Evolutionary conservation across 2,329 filamentous ascomycete genomes (phyloP).

Genomic region (Diaporthe ampelina): DNA sequence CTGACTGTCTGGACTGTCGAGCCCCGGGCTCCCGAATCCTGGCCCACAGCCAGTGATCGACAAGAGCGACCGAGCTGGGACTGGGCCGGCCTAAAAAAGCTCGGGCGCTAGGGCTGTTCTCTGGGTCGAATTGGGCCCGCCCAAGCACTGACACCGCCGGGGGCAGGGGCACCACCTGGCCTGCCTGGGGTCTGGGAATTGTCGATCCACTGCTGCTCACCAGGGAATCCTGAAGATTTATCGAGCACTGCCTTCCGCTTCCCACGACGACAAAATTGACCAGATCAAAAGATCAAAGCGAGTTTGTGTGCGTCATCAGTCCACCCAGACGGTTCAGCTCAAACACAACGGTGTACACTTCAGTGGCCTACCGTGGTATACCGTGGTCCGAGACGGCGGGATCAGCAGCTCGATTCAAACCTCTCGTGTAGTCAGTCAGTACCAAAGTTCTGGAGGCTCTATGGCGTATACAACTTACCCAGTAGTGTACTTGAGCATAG

Average conservation of each 20-base stretch:
- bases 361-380: too few relatives aligned
- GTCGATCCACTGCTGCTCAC: constrained; percentile 2
- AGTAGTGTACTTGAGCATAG: too few relatives aligned
- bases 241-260: neutral
- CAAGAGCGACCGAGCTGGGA: constrained; percentile 21
- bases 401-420: neutral
- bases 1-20: neutral
- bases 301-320: neutral
- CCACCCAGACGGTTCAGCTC: neutral
- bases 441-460: too few relatives aligned
- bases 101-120: constrained; percentile 22
- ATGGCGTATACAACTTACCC: too few relatives aligned
- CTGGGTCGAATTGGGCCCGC: constrained; percentile 1
- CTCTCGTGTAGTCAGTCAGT: neutral
- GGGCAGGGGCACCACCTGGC: neutral
- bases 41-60: constrained; percentile 20
- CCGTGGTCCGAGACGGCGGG: neutral
- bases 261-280: neutral
- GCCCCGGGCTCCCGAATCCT: constrained; percentile 20
- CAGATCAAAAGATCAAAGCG: neutral
- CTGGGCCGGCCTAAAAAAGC: constrained; percentile 10
- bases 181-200: neutral
- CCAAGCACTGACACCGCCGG: constrained; percentile 25
- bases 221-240: neutral
- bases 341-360: too few relatives aligned